Evolutionary conservation across 768 basidiomycete species (phyloP).

Genomic region (Auricularia heimuer): DNA sequence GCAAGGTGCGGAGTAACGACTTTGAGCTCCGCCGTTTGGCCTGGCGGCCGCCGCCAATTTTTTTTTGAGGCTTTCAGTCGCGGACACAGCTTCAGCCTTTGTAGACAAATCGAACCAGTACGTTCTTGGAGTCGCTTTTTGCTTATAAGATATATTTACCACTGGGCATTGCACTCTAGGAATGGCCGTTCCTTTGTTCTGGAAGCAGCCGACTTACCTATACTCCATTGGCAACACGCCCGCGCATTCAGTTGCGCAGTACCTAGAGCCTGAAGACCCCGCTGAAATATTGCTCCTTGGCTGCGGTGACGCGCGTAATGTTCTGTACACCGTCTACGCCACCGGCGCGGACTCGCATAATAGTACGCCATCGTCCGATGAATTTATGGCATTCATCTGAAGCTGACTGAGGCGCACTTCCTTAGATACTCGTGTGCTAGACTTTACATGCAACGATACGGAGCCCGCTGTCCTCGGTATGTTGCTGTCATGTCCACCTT

Average conservation of each 20-base stretch:
- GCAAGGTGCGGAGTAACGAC: no score
- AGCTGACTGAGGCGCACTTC: neutral
- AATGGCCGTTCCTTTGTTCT: neutral
- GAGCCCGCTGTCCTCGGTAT: slow-evolving; percentile 13
- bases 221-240: neutral
- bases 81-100: no score
- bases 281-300: slow-evolving; percentile 5
- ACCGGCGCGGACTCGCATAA: neutral
- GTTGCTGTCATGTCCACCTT: neutral
- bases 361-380: neutral
- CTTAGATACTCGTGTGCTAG: slow-evolving; percentile 4
- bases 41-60: no score
- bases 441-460: slow-evolving; percentile 13
- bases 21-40: no score
- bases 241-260: neutral
- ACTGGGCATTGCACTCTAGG: no score
- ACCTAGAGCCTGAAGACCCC: slow-evolving; percentile 1
- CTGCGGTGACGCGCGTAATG: slow-evolving; percentile 13
- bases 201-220: neutral
- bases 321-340: slow-evolving; percentile 11
- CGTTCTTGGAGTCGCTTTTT: no score
- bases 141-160: no score
- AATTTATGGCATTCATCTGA: neutral
- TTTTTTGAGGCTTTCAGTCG: no score
- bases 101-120: no score